Evolutionary conservation across 495 filamentous ascomycete genomes (phyloP).

Genomic region (Chaetomidium leptoderma): DNA sequence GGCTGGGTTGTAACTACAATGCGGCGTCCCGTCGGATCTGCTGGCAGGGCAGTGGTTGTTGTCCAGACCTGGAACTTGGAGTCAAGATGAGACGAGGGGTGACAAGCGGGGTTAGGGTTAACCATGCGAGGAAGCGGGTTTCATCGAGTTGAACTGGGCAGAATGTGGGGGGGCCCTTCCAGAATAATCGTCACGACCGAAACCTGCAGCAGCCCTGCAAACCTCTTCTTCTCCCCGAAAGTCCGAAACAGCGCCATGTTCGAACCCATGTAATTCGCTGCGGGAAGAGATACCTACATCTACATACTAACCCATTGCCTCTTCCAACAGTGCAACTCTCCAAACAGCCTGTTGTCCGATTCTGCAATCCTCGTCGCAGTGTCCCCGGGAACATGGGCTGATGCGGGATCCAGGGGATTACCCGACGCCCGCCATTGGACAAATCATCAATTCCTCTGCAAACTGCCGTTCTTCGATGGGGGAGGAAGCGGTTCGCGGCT

Average conservation of each 20-base stretch:
- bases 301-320: background rate
- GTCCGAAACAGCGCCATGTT: background rate
- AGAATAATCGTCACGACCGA: background rate
- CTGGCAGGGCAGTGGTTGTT: no score
- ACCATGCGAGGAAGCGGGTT: background rate
- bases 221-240: background rate
- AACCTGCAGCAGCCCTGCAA: background rate
- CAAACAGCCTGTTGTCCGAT: background rate
- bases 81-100: background rate
- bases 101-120: conserved; percentile 6
- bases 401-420: conserved; percentile 9
- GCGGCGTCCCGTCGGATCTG: no score
- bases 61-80: background rate
- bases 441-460: background rate
- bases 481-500: background rate
- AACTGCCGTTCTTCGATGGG: conserved; percentile 17
- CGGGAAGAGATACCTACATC: no score
- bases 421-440: conserved; percentile 14
- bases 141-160: no score
- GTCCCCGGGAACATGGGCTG: background rate
- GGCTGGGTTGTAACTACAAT: no score
- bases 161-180: no score
- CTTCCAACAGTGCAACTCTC: background rate
- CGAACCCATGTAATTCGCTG: background rate
- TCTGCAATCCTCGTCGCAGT: background rate